Percentiles rank a stretch among this genome's conserved stretches.
Conservation (phyloP, 768 basidiomycete genomes). For the Suillus alpinus region DNA sequence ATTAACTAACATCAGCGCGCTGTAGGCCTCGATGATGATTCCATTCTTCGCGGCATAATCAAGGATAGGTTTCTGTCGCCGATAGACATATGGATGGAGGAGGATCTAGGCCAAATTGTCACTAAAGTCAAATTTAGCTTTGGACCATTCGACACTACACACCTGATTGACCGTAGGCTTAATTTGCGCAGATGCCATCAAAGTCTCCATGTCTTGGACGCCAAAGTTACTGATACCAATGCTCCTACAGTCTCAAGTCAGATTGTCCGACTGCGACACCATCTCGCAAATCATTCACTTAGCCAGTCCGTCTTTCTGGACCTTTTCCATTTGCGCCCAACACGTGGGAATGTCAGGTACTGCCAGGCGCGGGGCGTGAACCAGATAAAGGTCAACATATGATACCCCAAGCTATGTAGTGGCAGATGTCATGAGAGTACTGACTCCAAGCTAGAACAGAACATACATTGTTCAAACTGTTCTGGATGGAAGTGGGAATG, state of each 20-base stretch:
- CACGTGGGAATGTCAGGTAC: slow-evolving; percentile 56
- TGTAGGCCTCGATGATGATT: slow-evolving; percentile 74
- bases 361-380: slow-evolving; percentile 57
- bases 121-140: not conserved
- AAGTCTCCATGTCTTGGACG: slow-evolving; percentile 48
- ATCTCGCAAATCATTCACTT: slow-evolving; percentile 37
- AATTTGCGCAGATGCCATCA: slow-evolving; percentile 56
- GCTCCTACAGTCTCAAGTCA: slow-evolving; percentile 40
- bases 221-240: slow-evolving; percentile 74
- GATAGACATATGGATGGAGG: slow-evolving; percentile 70
- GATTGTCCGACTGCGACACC: not conserved
- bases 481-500: slow-evolving; percentile 51
- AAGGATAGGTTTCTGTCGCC: slow-evolving; percentile 49
- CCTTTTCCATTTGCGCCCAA: slow-evolving; percentile 63
- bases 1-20: slow-evolving; percentile 21
- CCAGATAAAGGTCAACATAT: slow-evolving; percentile 68
- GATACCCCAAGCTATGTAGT: not conserved
- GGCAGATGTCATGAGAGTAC: slow-evolving; percentile 28
- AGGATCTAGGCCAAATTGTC: slow-evolving; percentile 45
- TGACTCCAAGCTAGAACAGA: not conserved
- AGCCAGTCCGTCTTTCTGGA: slow-evolving; percentile 53
- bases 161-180: slow-evolving; percentile 71
- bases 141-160: not conserved
- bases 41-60: slow-evolving; percentile 54
- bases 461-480: slow-evolving; percentile 52